A percentile compares a stretch with the other conserved stretches of the same genome.
These are phyloP conservation scores for Eutrema heterophyllum DNA, from an alignment of 345 rosid genomes.

Conservation along the genomic window DNA sequence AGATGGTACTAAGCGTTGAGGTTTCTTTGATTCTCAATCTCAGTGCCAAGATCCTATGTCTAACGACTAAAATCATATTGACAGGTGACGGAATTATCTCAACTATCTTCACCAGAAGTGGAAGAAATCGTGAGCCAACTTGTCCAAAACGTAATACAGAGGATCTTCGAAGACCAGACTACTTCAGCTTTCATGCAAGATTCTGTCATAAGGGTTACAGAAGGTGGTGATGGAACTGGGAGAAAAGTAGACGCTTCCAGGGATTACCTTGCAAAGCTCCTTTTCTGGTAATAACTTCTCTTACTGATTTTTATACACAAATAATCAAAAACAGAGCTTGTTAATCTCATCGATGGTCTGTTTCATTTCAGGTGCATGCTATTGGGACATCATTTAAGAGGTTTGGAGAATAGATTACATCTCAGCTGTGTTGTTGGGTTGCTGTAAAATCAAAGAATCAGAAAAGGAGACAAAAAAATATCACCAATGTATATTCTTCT, in stretches of 20 bases:
- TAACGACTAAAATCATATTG: not conserved
- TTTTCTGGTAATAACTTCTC: conserved; percentile 61
- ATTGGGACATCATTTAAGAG: conserved; percentile 90
- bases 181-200: conserved; percentile 33
- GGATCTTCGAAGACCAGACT: conserved; percentile 44
- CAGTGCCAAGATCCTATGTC: not conserved
- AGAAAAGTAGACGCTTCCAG: conserved; percentile 60
- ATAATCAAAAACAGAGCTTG: not conserved
- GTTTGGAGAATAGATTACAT: conserved; percentile 89
- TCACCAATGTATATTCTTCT: conserved; percentile 48
- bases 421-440: conserved; percentile 85
- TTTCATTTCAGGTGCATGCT: conserved; percentile 76
- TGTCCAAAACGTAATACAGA: conserved; percentile 55
- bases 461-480: conserved; percentile 8
- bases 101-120: conserved; percentile 76
- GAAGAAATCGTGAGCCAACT: conserved; percentile 84
- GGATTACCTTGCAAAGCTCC: conserved; percentile 89
- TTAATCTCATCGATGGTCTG: not conserved
- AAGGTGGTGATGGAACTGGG: conserved; percentile 38
- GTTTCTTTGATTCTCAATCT: not conserved
- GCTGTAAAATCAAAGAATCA: conserved; percentile 43
- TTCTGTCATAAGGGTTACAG: conserved; percentile 28
- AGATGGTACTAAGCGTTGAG: conserved; percentile 47
- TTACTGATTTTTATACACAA: not conserved
- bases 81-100: conserved; percentile 78